A percentile compares a stretch with the other conserved stretches of the same genome.
Evolutionary conservation across 768 basidiomycete genomes (phyloP).

Genomic region (Antrodiella citrinella): DNA sequence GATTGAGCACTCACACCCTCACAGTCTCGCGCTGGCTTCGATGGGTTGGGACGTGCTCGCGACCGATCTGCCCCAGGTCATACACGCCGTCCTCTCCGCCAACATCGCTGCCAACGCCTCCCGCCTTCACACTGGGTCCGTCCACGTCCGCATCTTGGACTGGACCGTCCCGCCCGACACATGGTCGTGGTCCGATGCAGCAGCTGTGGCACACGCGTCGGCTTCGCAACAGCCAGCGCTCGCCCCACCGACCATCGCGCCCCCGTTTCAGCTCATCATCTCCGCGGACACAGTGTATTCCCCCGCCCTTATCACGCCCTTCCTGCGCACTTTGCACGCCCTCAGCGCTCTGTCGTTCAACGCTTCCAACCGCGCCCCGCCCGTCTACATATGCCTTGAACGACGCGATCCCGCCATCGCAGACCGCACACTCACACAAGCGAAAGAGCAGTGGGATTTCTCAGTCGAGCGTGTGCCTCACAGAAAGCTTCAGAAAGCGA

Average conservation of each 20-base stretch:
- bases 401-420: conserved; percentile 65
- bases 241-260: conserved; percentile 23
- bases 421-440: conserved; percentile 48
- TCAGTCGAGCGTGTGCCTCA: conserved; percentile 47
- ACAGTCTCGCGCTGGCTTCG: conserved; percentile 55
- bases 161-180: conserved; percentile 51
- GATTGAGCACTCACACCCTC: conserved; percentile 1
- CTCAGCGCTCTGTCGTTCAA: conserved; percentile 35
- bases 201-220: conserved; percentile 25
- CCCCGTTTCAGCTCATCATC: conserved; percentile 70
- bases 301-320: conserved; percentile 50
- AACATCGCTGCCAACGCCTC: conserved; percentile 51
- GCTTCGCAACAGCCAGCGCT: conserved; percentile 9
- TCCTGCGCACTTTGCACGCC: conserved; percentile 58
- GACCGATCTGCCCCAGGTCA: conserved; percentile 63
- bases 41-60: conserved; percentile 71
- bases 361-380: conserved; percentile 28
- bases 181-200: conserved; percentile 48
- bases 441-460: conserved; percentile 49
- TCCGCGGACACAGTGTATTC: conserved; percentile 81
- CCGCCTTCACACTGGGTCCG: conserved; percentile 24
- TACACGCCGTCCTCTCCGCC: conserved; percentile 48
- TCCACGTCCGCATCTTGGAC: conserved; percentile 61
- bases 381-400: conserved; percentile 63
- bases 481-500: conserved; percentile 49